Evolutionary conservation across 2,329 filamentous ascomycete species (phyloP), one percentile per base, ranked within the genome.

Genomic region (Colletotrichum truncatum): DNA sequence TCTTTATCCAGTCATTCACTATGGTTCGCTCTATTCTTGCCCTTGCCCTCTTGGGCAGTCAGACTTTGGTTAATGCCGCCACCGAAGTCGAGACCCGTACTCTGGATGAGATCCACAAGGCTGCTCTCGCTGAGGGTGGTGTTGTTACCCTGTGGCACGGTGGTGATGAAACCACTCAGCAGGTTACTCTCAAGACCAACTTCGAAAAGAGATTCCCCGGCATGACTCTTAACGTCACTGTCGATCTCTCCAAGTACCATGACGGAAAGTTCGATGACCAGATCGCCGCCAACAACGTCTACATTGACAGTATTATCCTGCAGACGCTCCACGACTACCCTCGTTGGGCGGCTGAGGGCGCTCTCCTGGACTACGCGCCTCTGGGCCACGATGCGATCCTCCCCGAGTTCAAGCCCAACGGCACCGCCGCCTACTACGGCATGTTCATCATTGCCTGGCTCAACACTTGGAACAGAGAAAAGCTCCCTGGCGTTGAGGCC

Each of bases 221-320:
- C 8, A 80, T 86, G 63, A 82, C 77, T 4, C 77, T 87, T 14
- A 85, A 87, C 68, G 52, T 85, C 34, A 86, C 85, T 0, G 82
- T 87, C 43, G 84, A 87, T 63, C 70, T 87, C 0, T 86, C 84
- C 64, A 87, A 87, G 69, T 87, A 87, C 67, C 84, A 84, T 67
- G 81, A 85, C 59, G 75, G 69, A 16, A 74, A 74, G 7, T 68
- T 87, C 6, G 83, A 88, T 67, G 71, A 78, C 36, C 81, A 84
- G 60, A 72, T 85, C 1, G 79, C 77, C 4, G 64, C 69, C 1
- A 72, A 75, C 7, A 75, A 73, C 6, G 73, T 81, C 11, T 77
- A 75, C 9, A 77, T 82, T 18, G 86, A 88, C 70, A 80, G 79
- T 67, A 73, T 81, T 45, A 76, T 80, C 6, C 70, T 87, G 4